Percentiles rank a stretch among this genome's conserved stretches.
Evolutionary conservation across 352 stramenopile species (phyloP).

Genomic region (Aphanomyces euteiches): DNA sequence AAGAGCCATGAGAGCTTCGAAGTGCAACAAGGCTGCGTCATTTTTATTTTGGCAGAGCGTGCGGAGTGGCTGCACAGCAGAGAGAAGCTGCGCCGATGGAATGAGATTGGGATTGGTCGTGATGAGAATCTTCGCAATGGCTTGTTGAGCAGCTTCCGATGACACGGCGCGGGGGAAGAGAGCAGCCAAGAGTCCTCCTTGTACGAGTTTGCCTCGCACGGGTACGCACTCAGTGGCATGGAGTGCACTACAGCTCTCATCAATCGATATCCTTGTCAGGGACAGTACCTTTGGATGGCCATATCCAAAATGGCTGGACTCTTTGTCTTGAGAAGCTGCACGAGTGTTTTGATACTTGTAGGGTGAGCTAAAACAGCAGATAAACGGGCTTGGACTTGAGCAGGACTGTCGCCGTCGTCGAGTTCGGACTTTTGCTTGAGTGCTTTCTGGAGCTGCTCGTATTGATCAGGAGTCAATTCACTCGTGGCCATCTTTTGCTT

Average conservation of each 20-base stretch:
- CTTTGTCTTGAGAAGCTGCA: conserved; percentile 74
- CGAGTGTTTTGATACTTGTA: conserved; percentile 57
- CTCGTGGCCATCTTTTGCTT: conserved; percentile 95
- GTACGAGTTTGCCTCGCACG: conserved; percentile 69
- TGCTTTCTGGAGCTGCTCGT: conserved; percentile 95
- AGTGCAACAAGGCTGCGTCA: conserved; percentile 76
- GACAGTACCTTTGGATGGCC: conserved; percentile 27
- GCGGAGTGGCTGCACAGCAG: conserved; percentile 81
- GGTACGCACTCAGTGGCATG: conserved; percentile 60
- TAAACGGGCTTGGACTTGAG: conserved; percentile 64
- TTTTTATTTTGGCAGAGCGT: conserved; percentile 92
- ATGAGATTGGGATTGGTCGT: conserved; percentile 94
- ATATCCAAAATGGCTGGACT: conserved; percentile 37
- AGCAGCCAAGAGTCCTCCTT: conserved; percentile 72
- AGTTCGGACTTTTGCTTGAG: conserved; percentile 92
- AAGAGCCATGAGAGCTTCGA: conserved; percentile 94
- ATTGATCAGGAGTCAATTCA: conserved; percentile 96
- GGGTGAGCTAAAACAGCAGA: conserved; percentile 31
- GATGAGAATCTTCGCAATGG: conserved; percentile 94
- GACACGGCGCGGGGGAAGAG: conserved; percentile 43
- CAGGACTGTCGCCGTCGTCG: conserved; percentile 83
- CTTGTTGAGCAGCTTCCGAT: conserved; percentile 75
- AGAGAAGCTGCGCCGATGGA: conserved; percentile 69
- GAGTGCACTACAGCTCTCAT: conserved; percentile 72
- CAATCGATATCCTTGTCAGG: conserved; percentile 50